Conservation (phyloP, 2,329 filamentous ascomycete species). For the Neospermospora avenae region DNA sequence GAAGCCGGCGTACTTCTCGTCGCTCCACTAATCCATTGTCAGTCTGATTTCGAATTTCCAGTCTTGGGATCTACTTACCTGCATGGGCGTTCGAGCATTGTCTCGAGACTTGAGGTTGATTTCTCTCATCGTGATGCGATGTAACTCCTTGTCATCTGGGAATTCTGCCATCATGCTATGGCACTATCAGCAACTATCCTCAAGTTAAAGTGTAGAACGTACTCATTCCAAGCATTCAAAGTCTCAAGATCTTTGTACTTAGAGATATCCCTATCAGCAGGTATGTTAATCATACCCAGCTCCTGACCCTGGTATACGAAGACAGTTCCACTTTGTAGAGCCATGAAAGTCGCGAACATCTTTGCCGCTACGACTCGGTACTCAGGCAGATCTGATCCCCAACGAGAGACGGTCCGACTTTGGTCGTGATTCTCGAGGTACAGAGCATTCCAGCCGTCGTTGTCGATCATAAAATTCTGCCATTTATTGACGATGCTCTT, state of each 20-base stretch:
- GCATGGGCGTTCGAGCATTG: constrained; percentile 69
- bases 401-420: constrained; percentile 48
- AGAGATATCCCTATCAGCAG: constrained; percentile 54
- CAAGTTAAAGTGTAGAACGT: constrained; percentile 9
- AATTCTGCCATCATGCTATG: constrained; percentile 34
- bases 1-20: constrained; percentile 61
- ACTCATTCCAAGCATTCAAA: constrained; percentile 47
- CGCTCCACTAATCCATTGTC: constrained; percentile 51
- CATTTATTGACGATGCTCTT: constrained; percentile 48
- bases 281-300: constrained; percentile 55
- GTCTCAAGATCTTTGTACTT: constrained; percentile 68
- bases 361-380: constrained; percentile 45
- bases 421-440: constrained; percentile 60
- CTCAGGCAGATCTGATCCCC: constrained; percentile 41
- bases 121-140: constrained; percentile 42
- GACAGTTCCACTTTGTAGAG: constrained; percentile 49
- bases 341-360: constrained; percentile 50
- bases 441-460: constrained; percentile 54
- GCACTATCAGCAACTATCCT: not conserved
- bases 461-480: constrained; percentile 49
- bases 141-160: constrained; percentile 39
- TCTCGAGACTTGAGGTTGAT: constrained; percentile 61
- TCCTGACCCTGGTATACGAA: constrained; percentile 62
- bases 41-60: not conserved
- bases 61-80: constrained; percentile 11